These are phyloP conservation scores for Anthracocystis panici-leucophaei DNA, from an alignment of 1,284 basidiomycete genomes.

Conservation along the genomic window DNA sequence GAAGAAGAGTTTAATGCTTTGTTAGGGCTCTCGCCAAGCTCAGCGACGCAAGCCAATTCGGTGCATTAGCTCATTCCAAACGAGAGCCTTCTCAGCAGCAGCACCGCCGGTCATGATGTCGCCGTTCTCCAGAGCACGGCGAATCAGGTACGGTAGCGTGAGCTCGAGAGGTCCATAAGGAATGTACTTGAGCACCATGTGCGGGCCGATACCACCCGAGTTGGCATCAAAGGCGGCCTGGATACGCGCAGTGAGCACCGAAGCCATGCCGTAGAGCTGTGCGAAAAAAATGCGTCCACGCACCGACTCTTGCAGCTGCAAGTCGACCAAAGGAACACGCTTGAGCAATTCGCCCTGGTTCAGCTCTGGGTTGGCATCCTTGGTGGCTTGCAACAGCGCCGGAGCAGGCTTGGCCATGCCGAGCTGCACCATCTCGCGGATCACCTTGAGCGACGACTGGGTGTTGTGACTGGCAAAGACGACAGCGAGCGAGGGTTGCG, in stretches of 20 bases:
- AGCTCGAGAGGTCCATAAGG: conserved; percentile 66
- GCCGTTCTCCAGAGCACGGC: conserved; percentile 84
- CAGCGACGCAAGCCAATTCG: conserved; percentile 43
- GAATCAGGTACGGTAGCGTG: conserved; percentile 80
- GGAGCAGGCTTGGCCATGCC: conserved; percentile 73
- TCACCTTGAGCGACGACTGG: conserved; percentile 76
- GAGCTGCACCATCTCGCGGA: conserved; percentile 75
- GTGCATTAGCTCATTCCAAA: conserved; percentile 45
- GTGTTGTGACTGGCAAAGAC: conserved; percentile 90
- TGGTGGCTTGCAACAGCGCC: conserved; percentile 35
- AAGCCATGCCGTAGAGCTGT: conserved; percentile 83
- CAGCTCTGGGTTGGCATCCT: conserved; percentile 15
- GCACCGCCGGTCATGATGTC: conserved; percentile 75
- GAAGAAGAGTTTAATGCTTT: not conserved
- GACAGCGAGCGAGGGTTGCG: conserved; percentile 75
- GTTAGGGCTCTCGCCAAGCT: not conserved
- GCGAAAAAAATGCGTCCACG: conserved; percentile 80
- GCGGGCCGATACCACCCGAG: conserved; percentile 75
- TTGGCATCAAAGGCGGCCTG: conserved; percentile 74
- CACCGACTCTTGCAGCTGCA: conserved; percentile 73
- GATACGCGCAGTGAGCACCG: conserved; percentile 81
- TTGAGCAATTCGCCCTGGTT: conserved; percentile 13
- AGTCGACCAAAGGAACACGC: conserved; percentile 36
- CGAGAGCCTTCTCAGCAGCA: conserved; percentile 64
- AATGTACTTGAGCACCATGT: conserved; percentile 66